Percentiles rank a stretch among this genome's conserved stretches.
Evolutionary conservation across 2,329 filamentous ascomycete genomes (phyloP).

Genomic region (Endothia cerciana): DNA sequence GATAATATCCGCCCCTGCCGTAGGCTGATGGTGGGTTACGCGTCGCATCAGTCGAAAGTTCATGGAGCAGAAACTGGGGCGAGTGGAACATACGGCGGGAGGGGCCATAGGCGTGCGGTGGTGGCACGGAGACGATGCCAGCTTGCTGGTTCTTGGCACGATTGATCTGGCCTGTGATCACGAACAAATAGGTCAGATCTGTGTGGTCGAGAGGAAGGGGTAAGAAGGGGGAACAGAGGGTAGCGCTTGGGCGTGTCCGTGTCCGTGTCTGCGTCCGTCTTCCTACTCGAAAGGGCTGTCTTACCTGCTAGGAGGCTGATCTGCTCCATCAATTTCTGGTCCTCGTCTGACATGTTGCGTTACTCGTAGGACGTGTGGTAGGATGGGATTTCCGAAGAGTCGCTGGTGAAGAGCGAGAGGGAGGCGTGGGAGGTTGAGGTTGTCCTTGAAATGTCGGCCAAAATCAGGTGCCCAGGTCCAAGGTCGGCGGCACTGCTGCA

Average conservation of each 20-base stretch:
- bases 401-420: not conserved
- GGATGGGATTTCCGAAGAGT: not conserved
- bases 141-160: slow-evolving; percentile 71
- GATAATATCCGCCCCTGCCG: slow-evolving; percentile 32
- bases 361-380: not conserved
- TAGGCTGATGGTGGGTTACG: slow-evolving; percentile 2
- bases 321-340: slow-evolving; percentile 56
- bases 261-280: not conserved
- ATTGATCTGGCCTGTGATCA: slow-evolving; percentile 72
- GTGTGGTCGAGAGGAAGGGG: not conserved
- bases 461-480: not conserved
- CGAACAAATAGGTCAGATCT: not conserved
- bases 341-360: slow-evolving; percentile 49
- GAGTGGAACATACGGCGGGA: slow-evolving; percentile 42
- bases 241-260: not conserved
- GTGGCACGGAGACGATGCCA: slow-evolving; percentile 40
- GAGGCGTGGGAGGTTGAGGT: not conserved
- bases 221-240: slow-evolving; percentile 1
- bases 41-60: slow-evolving; percentile 3
- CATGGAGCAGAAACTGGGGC: not conserved
- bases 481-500: not conserved
- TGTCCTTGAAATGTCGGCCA: not conserved
- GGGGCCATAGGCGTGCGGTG: slow-evolving; percentile 34
- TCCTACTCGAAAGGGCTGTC: slow-evolving; percentile 28
- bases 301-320: slow-evolving; percentile 57